Evolutionary conservation across 805 yeast species (phyloP), one percentile per base, ranked within the genome.

Genomic region (Candida peoriensis): DNA sequence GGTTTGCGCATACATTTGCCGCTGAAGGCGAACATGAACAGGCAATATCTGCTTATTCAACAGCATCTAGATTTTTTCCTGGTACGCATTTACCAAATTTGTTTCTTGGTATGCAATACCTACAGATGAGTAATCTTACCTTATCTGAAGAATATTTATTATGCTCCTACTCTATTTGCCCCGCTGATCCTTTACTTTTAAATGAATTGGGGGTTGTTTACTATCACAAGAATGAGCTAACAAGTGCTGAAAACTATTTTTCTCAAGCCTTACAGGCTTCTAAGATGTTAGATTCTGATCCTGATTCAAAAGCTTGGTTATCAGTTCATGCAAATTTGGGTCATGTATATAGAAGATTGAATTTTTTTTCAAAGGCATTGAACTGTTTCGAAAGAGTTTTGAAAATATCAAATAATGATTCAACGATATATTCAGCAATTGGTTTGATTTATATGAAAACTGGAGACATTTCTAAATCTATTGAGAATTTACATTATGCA

Each of bases 21-120:
- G 81, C 85, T 3, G 98, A 93, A 57, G 95, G 96, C n/a, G 99
- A 93, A 59, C 97, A 93, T 57, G 99, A 93, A 57, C 97, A 93
- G 59, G 97, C 97, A 2, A 82, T 93, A 16, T 82, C 96, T 37
- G 97, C 97, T 0, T 93, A 89, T 59, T 89, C 97, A 2, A 89
- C 95, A 10, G 97, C 97, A 0, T 87, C 96, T 1, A 66, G 96
- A 42, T 69, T 89, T 28, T 93, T 93, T 51, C 88, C 89, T 0
- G 95, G 95, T 1, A 80, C 89, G 4, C 97, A 93, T 56, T 61
- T 89, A 30, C 97, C 98, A 2, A 78, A 83, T 50, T 62, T 93
- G 39, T 90, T 85, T 50, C 66, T 93, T 25, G 99, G 98, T 1
- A 93, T 93, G 96, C 97, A 93, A 63, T 90, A 93, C 57, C 63